Base-by-base conservation (phyloP, 768 basidiomycete genomes). In the Mycena leptocephala region DNA sequence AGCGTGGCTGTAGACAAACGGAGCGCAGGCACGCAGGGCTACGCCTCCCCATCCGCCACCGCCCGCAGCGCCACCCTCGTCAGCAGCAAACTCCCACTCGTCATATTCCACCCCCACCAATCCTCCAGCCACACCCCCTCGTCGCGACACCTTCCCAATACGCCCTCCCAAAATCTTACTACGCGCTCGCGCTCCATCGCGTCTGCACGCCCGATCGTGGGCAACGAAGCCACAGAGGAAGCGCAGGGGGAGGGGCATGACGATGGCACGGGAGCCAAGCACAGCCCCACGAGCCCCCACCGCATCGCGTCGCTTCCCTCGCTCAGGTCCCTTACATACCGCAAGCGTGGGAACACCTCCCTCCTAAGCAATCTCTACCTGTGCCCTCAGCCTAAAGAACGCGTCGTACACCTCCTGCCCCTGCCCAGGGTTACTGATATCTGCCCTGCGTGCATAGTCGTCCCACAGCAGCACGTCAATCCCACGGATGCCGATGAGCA, bases 291-390 rank as follows among this genome's bases (percentile, higher is more conserved):
- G 35, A 79, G 82, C 30, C 83, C 82, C 56, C 86, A 78, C 43
- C 94, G 87, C 85, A 95, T 89, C 26, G 78, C 74, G 79, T 93
- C 90, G 69, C 92, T 93, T 71, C 87, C 88, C 79, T 84, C 85
- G 80, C 92, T 93, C 83, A 95, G 85, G 84, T 95, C 94, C 43
- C 94, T n/a, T 61, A 95, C 87, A 80, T 88, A 93, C 77, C 85
- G 84, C 71, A 95, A 82, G 16, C 83, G 82, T 26, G 94, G 94
- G 81, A 95, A 95, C 63, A 93, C 92, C 66, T 91, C 88, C 8
- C 83, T 79, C 63, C 89, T 86, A 18, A 95, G 79, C 26, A 95
- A 83, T 91, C 56, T 88, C 89, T 66, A 95, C 88, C 82, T 95
- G 94, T 81, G 93, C 92, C 43, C 87, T 83, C 63, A 95, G 87